These are phyloP conservation scores for Citrus unshiu DNA, from an alignment of 345 rosid genomes.

Conservation along the genomic window DNA sequence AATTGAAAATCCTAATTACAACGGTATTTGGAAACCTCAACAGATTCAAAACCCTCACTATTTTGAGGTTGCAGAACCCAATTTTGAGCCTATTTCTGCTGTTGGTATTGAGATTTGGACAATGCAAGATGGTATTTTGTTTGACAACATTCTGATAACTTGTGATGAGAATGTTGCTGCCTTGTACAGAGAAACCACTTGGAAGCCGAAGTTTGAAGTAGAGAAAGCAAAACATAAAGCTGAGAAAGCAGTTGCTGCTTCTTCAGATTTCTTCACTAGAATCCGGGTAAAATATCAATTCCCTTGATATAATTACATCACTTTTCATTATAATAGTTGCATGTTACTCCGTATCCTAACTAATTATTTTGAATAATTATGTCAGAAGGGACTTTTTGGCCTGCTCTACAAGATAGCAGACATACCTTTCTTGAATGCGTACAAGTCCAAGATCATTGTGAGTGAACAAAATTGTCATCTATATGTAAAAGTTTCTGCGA, in stretches of 20 bases:
- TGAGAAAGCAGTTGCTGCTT: constrained; percentile 33
- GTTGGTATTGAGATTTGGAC: constrained; percentile 67
- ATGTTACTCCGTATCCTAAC: background rate
- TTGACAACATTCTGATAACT: constrained; percentile 46
- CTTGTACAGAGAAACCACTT: constrained; percentile 26
- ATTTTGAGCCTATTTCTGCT: constrained; percentile 56
- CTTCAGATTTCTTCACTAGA: constrained; percentile 28
- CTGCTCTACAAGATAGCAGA: constrained; percentile 29
- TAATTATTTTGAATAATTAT: background rate
- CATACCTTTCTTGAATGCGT: constrained; percentile 18
- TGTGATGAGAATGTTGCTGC: constrained; percentile 39
- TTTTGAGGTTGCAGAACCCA: constrained; percentile 41
- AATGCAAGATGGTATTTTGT: constrained; percentile 57
- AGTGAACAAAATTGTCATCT: background rate
- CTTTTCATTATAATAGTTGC: background rate
- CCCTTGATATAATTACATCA: background rate
- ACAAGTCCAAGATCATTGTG: constrained; percentile 27
- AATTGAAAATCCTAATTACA: constrained; percentile 50
- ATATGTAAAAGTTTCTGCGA: background rate
- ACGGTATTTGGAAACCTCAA: constrained; percentile 55
- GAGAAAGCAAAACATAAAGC: constrained; percentile 44
- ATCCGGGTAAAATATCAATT: constrained; percentile 29
- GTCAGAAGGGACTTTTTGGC: constrained; percentile 26
- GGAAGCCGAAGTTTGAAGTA: constrained; percentile 48
- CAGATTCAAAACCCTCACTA: constrained; percentile 45